phyloP scores from a whole-genome alignment of 192 early-diverging fungal genomes.

The Linnemannia zychae region DNA sequence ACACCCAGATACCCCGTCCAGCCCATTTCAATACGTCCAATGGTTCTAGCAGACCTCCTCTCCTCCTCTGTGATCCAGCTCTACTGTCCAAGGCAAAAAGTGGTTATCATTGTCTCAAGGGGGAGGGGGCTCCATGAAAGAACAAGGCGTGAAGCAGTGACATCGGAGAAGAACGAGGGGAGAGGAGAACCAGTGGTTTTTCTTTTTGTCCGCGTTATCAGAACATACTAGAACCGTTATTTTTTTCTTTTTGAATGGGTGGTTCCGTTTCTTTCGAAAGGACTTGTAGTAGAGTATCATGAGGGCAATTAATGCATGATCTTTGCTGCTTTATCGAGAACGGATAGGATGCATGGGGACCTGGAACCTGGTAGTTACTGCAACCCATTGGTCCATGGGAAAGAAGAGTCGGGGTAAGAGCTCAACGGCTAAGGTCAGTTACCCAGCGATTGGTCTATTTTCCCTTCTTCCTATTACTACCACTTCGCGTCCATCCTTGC shows the following conservation, averaged over 20 bases:
- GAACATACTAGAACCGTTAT: not conserved
- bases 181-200: not conserved
- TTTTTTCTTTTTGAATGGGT: too few species aligned
- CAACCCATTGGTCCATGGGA: too few species aligned
- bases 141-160: not conserved
- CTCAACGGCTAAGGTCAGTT: not conserved
- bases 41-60: not conserved
- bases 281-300: not conserved
- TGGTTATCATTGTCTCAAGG: not conserved
- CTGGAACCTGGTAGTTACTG: not conserved
- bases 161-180: not conserved
- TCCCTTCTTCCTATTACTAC: not conserved
- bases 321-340: not conserved
- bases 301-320: not conserved
- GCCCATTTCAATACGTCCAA: not conserved
- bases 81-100: not conserved
- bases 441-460: not conserved
- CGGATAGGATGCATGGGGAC: not conserved
- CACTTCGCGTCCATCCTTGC: not conserved
- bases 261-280: not conserved
- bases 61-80: too few species aligned
- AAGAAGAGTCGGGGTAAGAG: too few species aligned
- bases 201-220: not conserved
- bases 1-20: not conserved
- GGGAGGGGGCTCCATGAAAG: not conserved